phyloP scores from a whole-genome alignment of 1,284 basidiomycete species.

The Puccinia triticina region DNA sequence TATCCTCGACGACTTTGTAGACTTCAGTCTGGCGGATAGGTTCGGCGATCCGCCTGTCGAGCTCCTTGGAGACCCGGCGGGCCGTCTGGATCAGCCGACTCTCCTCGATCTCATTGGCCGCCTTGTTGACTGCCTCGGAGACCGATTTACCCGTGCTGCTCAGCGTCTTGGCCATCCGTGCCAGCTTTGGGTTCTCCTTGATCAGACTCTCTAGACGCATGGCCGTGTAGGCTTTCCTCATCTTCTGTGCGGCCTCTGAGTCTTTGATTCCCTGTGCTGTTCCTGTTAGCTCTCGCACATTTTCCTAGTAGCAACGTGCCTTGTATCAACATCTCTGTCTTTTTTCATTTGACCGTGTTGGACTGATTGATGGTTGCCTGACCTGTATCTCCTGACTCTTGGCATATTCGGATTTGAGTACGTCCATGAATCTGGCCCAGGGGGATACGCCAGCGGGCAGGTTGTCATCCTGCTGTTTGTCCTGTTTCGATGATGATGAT shows the following conservation, averaged over 20 bases:
- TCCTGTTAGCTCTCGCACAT: slow-evolving; percentile 48
- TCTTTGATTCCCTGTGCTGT: slow-evolving; percentile 50
- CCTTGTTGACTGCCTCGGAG: slow-evolving; percentile 87
- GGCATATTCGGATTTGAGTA: slow-evolving; percentile 49
- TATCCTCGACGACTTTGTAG: slow-evolving; percentile 88
- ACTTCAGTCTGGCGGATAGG: slow-evolving; percentile 93
- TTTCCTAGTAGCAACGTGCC: slow-evolving; percentile 27
- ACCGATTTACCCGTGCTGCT: slow-evolving; percentile 86
- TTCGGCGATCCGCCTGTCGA: slow-evolving; percentile 66
- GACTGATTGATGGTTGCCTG: not conserved
- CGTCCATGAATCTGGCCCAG: slow-evolving; percentile 52
- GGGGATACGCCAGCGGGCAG: slow-evolving; percentile 40
- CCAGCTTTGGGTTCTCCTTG: slow-evolving; percentile 89
- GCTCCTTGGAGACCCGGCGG: slow-evolving; percentile 58
- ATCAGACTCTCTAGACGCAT: slow-evolving; percentile 83
- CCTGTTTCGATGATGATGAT: slow-evolving; percentile 28
- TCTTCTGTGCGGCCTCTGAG: slow-evolving; percentile 48
- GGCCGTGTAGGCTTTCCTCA: slow-evolving; percentile 37
- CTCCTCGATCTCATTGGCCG: slow-evolving; percentile 88
- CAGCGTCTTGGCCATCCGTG: slow-evolving; percentile 87
- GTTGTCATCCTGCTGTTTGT: slow-evolving; percentile 44
- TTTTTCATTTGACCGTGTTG: not conserved
- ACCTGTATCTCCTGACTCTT: slow-evolving; percentile 52
- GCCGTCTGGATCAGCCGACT: slow-evolving; percentile 85
- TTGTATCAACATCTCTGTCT: not conserved